Base-by-base conservation (phyloP, 331 rosid genomes). In the Malus hybrid region DNA sequence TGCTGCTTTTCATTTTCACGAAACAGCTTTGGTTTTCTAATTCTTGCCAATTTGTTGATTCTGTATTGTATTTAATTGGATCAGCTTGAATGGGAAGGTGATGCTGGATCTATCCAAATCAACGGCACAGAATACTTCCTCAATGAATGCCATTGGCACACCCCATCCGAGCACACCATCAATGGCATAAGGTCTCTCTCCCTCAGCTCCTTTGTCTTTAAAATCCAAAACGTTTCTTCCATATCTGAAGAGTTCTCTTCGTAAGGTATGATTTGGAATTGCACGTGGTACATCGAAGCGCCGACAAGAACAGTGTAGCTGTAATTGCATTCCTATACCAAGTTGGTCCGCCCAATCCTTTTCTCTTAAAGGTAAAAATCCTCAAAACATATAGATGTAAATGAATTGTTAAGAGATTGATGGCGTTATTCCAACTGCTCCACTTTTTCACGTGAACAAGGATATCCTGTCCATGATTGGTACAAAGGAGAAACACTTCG, bases 61-160 rank as follows among this genome's bases (percentile, higher is more conserved):
- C 10, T 65, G 24, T 76, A 19, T 14, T 42, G 5, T 46, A 5
- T 11, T 29, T 2, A 28, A 7, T 77, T 29, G 34, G 19, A 56
- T 54, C n/a, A 83, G 83, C 39, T 83, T 22, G 6, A 48, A 22
- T 83, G 80, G 80, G 44, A 70, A 11, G 86, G 75, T 70, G 61
- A 83, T 70, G 86, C 83, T 10, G 86, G 86, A 44, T 75, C 79
- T 56, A 34, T 79, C 39, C 20, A 52, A 19, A 72, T 79, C 36
- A 71, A 75, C 10, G 81, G 79, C 12, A 75, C 81, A 3, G 7
- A 79, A 4, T 83, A 79, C 73, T 16, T 48, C 63, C 81, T 83
- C 70, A 70, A 71, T 27, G 76, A 79, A 79, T 64, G 63, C 20
- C 86, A 83, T 29, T 83, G 86, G 86, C 86, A 83, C 76, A 67